These are phyloP conservation scores for Dryas integrifolia DNA, from an alignment of 331 rosid species.

Conservation along the genomic window DNA sequence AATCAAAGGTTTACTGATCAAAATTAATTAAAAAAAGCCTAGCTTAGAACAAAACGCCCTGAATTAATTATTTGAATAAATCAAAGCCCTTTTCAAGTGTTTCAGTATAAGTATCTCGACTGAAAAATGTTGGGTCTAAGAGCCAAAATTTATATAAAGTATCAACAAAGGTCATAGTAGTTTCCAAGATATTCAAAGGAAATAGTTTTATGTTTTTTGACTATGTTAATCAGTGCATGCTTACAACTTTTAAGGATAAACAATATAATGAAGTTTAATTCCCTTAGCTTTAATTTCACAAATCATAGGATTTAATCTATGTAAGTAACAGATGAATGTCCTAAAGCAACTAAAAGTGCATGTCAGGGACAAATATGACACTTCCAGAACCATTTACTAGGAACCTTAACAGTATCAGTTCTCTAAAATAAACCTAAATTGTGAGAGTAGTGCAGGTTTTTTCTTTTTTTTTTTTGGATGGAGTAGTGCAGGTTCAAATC, in stretches of 20 bases:
- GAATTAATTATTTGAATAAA: neutral
- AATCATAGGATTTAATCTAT: neutral
- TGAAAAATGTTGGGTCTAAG: neutral
- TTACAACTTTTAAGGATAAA: neutral
- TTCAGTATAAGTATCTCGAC: neutral
- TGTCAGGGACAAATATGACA: neutral
- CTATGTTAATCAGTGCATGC: neutral
- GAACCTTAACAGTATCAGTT: neutral
- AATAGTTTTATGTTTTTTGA: neutral
- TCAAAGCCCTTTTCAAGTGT: neutral
- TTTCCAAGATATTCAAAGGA: neutral
- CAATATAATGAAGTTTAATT: neutral
- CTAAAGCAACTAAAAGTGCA: neutral
- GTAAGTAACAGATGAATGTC: neutral
- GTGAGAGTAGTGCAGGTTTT: neutral
- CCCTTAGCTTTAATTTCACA: neutral
- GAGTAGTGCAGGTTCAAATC: neutral
- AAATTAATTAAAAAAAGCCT: neutral
- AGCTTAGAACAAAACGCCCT: neutral
- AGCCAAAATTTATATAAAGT: neutral
- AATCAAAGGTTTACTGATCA: neutral
- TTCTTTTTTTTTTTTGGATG: no score
- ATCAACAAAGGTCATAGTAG: neutral
- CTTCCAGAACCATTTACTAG: neutral
- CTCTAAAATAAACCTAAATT: neutral